These are phyloP conservation scores for Teratosphaeria epicoccoides DNA, from an alignment of 2,329 filamentous ascomycete genomes.

Conservation along the genomic window DNA sequence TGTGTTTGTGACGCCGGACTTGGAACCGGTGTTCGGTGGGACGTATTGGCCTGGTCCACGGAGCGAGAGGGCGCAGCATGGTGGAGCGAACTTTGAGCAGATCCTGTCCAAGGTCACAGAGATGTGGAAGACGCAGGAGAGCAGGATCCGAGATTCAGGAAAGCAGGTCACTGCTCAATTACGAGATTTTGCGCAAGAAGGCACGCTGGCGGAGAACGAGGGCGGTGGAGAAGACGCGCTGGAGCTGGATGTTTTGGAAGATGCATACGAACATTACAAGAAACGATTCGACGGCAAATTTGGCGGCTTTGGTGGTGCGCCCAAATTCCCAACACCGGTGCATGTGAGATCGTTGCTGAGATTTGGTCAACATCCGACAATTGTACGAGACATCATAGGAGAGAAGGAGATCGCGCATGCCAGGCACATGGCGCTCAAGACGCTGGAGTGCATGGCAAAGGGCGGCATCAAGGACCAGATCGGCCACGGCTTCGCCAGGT, in stretches of 20 bases:
- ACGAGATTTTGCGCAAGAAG: conserved; percentile 79
- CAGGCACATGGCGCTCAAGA: conserved; percentile 68
- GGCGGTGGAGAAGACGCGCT: conserved; percentile 47
- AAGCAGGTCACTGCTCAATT: conserved; percentile 72
- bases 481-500: conserved; percentile 69
- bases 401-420: conserved; percentile 63
- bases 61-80: conserved; percentile 38
- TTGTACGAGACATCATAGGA: conserved; percentile 81
- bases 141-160: conserved; percentile 72
- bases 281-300: conserved; percentile 67
- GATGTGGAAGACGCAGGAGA: conserved; percentile 73
- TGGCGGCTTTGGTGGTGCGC: conserved; percentile 64
- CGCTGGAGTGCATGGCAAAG: conserved; percentile 65
- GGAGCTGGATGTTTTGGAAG: conserved; percentile 83
- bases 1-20: conserved; percentile 86
- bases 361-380: conserved; percentile 57
- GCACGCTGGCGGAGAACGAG: conserved; percentile 44
- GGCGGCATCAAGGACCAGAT: conserved; percentile 66
- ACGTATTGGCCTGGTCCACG: conserved; percentile 89
- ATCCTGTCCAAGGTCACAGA: conserved; percentile 67
- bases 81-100: conserved; percentile 66
- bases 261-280: conserved; percentile 72
- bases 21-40: conserved; percentile 89
- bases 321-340: conserved; percentile 82
- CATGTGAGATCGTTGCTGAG: conserved; percentile 76